phyloP scores from a whole-genome alignment of 495 filamentous ascomycete species.

The Hypoxylon perforatum region DNA sequence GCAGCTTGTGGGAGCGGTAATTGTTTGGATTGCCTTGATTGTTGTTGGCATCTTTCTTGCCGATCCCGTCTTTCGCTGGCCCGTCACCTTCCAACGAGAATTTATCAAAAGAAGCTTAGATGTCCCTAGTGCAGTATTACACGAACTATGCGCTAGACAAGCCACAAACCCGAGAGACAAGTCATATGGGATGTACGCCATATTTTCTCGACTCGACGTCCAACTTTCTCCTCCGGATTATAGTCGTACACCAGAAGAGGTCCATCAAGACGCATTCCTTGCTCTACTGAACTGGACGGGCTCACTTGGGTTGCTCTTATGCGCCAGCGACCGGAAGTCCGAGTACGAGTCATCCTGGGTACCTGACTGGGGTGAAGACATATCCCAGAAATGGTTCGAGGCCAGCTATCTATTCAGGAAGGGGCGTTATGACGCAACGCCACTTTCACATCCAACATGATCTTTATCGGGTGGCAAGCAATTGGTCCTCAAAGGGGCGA shows the following conservation, averaged over 20 bases:
- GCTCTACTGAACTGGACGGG: conserved; percentile 4
- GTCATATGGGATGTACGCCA: conserved; percentile 12
- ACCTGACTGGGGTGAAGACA: conserved; percentile 3
- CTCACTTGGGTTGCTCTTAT: conserved; percentile 11
- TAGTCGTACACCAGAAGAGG: conserved; percentile 6
- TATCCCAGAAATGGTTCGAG: conserved; percentile 14
- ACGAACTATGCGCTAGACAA: conserved; percentile 15
- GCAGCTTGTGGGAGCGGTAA: no score
- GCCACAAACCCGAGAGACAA: conserved; percentile 13
- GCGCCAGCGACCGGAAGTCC: conserved; percentile 4
- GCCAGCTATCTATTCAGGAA: conserved; percentile 7
- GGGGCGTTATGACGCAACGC: conserved; percentile 6
- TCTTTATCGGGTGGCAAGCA: neutral
- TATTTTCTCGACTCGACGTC: conserved; percentile 7
- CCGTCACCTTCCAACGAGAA: neutral
- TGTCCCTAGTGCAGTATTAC: conserved; percentile 4
- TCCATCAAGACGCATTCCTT: conserved; percentile 7
- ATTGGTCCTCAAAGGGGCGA: conserved; percentile 2
- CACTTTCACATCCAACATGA: neutral
- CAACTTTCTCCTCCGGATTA: conserved; percentile 1
- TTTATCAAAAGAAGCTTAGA: neutral
- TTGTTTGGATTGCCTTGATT: no score
- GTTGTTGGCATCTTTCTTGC: neutral
- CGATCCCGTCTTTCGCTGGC: conserved; percentile 18
- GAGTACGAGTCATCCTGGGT: conserved; percentile 16